These are phyloP conservation scores for Saitozyma sp. DNA, from an alignment of 768 basidiomycete species.

Conservation along the genomic window DNA sequence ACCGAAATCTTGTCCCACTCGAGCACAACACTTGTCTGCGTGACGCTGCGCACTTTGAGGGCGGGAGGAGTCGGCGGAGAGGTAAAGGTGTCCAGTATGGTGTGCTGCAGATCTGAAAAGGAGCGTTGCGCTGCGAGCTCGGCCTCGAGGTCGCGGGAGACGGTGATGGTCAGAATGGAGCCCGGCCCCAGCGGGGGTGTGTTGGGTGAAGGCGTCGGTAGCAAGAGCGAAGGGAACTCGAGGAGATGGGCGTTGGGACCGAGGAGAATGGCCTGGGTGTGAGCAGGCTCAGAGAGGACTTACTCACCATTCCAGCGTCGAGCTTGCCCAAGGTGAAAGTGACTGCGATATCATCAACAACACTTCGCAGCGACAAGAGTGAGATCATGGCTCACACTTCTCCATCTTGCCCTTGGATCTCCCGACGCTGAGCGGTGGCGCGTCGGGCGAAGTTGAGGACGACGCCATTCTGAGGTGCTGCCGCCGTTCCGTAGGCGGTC, in stretches of 20 bases:
- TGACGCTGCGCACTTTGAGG: constrained; percentile 86
- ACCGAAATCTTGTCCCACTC: constrained; percentile 89
- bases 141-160: constrained; percentile 79
- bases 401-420: constrained; percentile 38
- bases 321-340: constrained; percentile 91
- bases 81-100: constrained; percentile 77
- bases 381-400: constrained; percentile 32
- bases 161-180: constrained; percentile 95
- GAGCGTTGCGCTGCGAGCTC: constrained; percentile 77
- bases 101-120: constrained; percentile 80
- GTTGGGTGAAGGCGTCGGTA: constrained; percentile 59
- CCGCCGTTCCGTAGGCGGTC: too few relatives aligned
- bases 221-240: constrained; percentile 92
- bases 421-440: background rate
- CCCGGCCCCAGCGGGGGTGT: constrained; percentile 81
- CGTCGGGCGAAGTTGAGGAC: background rate
- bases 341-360: constrained; percentile 29
- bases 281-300: constrained; percentile 55
- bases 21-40: constrained; percentile 93
- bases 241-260: constrained; percentile 94
- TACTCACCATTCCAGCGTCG: constrained; percentile 60
- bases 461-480: background rate
- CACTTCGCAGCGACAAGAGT: background rate
- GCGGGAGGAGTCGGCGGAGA: constrained; percentile 69
- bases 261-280: constrained; percentile 61